Conservation (phyloP, 768 basidiomycete genomes). For the Royoungia palumana region DNA sequence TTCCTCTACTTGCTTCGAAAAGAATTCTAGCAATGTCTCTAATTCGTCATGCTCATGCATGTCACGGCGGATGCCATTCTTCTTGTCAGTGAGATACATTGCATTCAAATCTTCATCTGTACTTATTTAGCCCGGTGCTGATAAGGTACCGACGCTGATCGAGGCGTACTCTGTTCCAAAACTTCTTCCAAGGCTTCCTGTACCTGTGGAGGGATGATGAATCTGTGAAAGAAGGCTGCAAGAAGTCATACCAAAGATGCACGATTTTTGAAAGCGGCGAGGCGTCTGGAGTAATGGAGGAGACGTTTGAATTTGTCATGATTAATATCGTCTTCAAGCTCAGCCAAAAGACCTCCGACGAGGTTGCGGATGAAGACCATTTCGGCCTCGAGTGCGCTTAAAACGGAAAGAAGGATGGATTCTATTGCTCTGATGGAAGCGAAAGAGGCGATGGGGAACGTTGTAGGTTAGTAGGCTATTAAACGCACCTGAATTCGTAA, state of each 20-base stretch:
- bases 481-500: conserved; percentile 79
- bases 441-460: conserved; percentile 11
- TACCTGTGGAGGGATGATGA: conserved; percentile 47
- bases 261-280: conserved; percentile 87
- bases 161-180: conserved; percentile 72
- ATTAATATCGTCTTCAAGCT: conserved; percentile 94
- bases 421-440: conserved; percentile 74
- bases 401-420: conserved; percentile 85
- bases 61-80: conserved; percentile 55
- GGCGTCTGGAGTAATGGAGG: conserved; percentile 85
- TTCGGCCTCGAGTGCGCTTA: conserved; percentile 93
- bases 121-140: conserved; percentile 1
- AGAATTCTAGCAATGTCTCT: conserved; percentile 90
- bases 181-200: conserved; percentile 91
- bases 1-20: conserved; percentile 95
- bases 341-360: conserved; percentile 84
- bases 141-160: neutral
- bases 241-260: conserved; percentile 63
- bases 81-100: conserved; percentile 93
- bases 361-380: conserved; percentile 92
- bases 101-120: conserved; percentile 90
- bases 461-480: conserved; percentile 15
- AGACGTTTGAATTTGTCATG: conserved; percentile 91
- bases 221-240: neutral
- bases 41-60: conserved; percentile 87